Evolutionary conservation across 1,139 yeast genomes (phyloP).

Genomic region (Magnusiomyces ingens): DNA sequence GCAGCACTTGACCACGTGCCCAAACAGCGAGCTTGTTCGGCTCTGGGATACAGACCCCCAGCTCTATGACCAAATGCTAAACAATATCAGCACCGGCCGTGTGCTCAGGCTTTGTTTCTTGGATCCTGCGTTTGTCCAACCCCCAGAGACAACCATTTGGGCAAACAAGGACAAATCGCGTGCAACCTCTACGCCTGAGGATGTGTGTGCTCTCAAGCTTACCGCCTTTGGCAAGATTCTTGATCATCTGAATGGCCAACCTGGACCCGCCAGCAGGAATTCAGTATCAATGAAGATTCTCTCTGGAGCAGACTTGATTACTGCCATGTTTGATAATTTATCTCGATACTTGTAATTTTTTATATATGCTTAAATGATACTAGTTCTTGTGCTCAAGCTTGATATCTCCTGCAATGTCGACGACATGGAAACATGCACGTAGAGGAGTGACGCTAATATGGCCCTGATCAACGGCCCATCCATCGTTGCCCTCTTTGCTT

Average conservation of each 20-base stretch:
- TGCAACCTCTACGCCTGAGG: too few species aligned
- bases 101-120: slow-evolving; percentile 2
- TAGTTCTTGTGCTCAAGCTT: not conserved
- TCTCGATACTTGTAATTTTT: too few species aligned
- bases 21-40: too few species aligned
- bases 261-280: not conserved
- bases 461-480: slow-evolving; percentile 40
- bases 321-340: slow-evolving; percentile 2
- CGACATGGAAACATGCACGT: slow-evolving; percentile 57
- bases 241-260: not conserved
- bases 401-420: slow-evolving; percentile 1
- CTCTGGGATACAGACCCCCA: not conserved
- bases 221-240: too few species aligned
- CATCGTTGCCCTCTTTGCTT: slow-evolving; percentile 45
- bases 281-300: too few species aligned
- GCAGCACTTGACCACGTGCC: not conserved
- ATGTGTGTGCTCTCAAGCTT: too few species aligned
- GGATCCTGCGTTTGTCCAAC: too few species aligned
- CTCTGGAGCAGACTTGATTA: not conserved
- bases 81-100: not conserved
- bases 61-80: not conserved
- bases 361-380: too few species aligned
- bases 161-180: too few species aligned
- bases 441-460: slow-evolving; percentile 71
- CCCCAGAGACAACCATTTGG: not conserved